phyloP scores from a whole-genome alignment of 1,284 basidiomycete species.

The Irpex rosettiformis region DNA sequence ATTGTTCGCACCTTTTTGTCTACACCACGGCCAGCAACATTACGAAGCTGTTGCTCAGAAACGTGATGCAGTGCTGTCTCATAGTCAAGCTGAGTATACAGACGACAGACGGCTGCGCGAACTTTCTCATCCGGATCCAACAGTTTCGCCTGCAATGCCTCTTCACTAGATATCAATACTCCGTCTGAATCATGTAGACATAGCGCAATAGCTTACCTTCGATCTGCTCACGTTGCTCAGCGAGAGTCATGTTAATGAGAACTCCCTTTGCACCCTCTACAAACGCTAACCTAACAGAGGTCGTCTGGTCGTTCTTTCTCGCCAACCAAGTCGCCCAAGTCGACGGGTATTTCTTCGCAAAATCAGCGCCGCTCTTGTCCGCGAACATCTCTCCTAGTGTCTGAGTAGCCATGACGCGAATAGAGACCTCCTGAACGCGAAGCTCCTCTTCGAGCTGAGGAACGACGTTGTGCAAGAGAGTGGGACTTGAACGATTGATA shows the following conservation, averaged over 20 bases:
- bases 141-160: conserved; percentile 63
- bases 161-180: conserved; percentile 33
- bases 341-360: conserved; percentile 76
- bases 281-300: conserved; percentile 74
- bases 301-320: conserved; percentile 75
- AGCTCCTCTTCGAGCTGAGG: conserved; percentile 94
- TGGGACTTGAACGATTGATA: conserved; percentile 79
- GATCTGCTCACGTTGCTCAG: conserved; percentile 67
- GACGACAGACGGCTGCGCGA: conserved; percentile 78
- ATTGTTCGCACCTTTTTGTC: conserved; percentile 76
- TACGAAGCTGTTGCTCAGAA: conserved; percentile 57
- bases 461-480: conserved; percentile 84
- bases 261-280: conserved; percentile 70
- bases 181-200: neutral
- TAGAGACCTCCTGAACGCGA: conserved; percentile 67
- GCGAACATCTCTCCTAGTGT: conserved; percentile 91
- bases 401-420: conserved; percentile 74
- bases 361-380: conserved; percentile 67
- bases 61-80: conserved; percentile 88
- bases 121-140: conserved; percentile 92
- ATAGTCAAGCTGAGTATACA: conserved; percentile 85
- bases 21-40: conserved; percentile 68
- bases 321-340: conserved; percentile 88
- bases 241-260: conserved; percentile 49
- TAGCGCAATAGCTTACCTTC: conserved; percentile 47